These are phyloP conservation scores for Dujonia santamariae DNA, from an alignment of 1,139 yeast species.

Conservation along the genomic window DNA sequence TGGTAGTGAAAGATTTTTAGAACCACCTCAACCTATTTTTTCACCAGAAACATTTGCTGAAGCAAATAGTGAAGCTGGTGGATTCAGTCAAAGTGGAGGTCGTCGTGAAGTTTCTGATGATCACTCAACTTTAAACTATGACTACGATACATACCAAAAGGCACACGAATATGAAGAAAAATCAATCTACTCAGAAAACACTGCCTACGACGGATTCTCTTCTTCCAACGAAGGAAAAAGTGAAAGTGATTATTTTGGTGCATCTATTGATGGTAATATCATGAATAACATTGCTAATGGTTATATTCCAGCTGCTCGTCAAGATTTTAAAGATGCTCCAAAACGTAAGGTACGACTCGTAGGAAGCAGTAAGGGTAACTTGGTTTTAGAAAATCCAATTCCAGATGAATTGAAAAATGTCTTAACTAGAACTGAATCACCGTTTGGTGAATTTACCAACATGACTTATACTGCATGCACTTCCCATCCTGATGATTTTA, in stretches of 20 bases:
- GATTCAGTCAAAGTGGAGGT: constrained; percentile 15
- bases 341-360: constrained; percentile 59
- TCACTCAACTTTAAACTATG: constrained; percentile 27
- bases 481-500: constrained; percentile 80
- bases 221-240: constrained; percentile 11
- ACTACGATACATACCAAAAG: constrained; percentile 36
- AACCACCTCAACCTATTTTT: constrained; percentile 65
- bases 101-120: constrained; percentile 40
- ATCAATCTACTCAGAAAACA: constrained; percentile 37
- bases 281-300: constrained; percentile 43
- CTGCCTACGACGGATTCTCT: constrained; percentile 31
- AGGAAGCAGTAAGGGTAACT: constrained; percentile 62
- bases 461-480: constrained; percentile 97
- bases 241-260: constrained; percentile 39
- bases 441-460: constrained; percentile 81
- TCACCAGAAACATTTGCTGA: constrained; percentile 62
- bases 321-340: constrained; percentile 1
- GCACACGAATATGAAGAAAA: constrained; percentile 31
- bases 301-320: constrained; percentile 24
- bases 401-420: constrained; percentile 83
- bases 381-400: constrained; percentile 88
- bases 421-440: constrained; percentile 73
- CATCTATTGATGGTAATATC: constrained; percentile 44
- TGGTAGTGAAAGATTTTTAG: constrained; percentile 49
- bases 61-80: constrained; percentile 39